Evolutionary conservation across 2,329 filamentous ascomycete species (phyloP).

Genomic region (Claviceps sp.): DNA sequence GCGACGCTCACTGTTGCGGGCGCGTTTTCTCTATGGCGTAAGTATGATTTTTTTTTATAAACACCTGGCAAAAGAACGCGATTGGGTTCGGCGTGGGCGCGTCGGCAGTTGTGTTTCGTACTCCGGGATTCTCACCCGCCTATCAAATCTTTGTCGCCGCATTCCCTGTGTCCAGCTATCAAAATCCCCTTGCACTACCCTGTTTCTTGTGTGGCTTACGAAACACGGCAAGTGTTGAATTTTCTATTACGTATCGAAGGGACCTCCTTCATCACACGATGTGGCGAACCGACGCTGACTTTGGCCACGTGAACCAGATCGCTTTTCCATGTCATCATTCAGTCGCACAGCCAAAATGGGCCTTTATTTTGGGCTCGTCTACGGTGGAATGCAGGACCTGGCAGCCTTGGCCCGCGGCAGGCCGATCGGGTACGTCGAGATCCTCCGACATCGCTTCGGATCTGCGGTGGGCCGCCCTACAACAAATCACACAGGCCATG

Average conservation of each 20-base stretch:
- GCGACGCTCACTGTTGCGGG: constrained; percentile 78
- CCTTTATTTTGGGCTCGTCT: constrained; percentile 63
- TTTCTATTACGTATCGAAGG: constrained; percentile 11
- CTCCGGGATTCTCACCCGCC: too few species aligned
- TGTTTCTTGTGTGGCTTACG: background rate
- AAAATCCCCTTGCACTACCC: background rate
- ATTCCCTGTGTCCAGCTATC: background rate
- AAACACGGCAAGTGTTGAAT: constrained; percentile 4
- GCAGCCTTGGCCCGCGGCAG: constrained; percentile 57
- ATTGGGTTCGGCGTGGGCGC: background rate
- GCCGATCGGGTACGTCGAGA: constrained; percentile 62
- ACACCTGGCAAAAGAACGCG: constrained; percentile 2
- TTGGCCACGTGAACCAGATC: constrained; percentile 39
- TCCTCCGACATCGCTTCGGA: constrained; percentile 34
- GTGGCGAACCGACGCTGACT: constrained; percentile 16
- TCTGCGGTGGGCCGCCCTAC: constrained; percentile 6
- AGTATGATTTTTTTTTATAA: constrained; percentile 22
- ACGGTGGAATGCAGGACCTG: constrained; percentile 69
- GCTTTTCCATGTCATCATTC: constrained; percentile 64
- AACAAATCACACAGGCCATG: constrained; percentile 8
- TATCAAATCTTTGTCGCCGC: background rate
- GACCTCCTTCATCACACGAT: background rate
- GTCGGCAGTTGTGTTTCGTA: background rate
- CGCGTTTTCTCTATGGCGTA: constrained; percentile 76
- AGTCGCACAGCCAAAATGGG: constrained; percentile 70